Evolutionary conservation across 129 eudicot genomes (phyloP).

Genomic region (Ambrosia trifida): DNA sequence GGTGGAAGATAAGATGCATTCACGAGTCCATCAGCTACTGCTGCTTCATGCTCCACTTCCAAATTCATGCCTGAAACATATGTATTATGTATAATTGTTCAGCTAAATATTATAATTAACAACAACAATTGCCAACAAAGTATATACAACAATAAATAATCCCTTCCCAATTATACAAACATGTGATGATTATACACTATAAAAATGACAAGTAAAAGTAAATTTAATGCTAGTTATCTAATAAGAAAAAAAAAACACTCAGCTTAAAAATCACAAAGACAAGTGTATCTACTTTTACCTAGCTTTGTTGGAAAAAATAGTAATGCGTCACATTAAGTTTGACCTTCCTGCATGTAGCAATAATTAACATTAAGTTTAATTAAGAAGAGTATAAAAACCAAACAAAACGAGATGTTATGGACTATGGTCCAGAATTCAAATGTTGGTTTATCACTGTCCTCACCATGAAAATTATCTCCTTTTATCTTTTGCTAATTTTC

Average conservation of each 20-base stretch:
- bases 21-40: neutral
- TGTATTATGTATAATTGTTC: neutral
- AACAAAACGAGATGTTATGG: neutral
- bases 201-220: too few relatives aligned
- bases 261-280: neutral
- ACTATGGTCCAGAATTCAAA: too few relatives aligned
- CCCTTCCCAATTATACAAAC: neutral
- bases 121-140: neutral
- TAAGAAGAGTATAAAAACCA: neutral
- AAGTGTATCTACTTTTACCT: neutral
- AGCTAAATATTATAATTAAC: neutral
- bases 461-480: too few relatives aligned
- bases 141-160: too few relatives aligned
- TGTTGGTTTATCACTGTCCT: too few relatives aligned
- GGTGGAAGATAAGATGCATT: neutral
- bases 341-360: slow-evolving; percentile 1
- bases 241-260: too few relatives aligned
- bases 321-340: neutral
- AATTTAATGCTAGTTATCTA: too few relatives aligned
- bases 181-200: too few relatives aligned
- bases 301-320: neutral
- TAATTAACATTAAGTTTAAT: neutral
- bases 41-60: too few relatives aligned
- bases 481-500: too few relatives aligned
- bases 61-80: neutral